Evolutionary conservation across 2,329 filamentous ascomycete genomes (phyloP).

Genomic region (Sphaerulina populicola): DNA sequence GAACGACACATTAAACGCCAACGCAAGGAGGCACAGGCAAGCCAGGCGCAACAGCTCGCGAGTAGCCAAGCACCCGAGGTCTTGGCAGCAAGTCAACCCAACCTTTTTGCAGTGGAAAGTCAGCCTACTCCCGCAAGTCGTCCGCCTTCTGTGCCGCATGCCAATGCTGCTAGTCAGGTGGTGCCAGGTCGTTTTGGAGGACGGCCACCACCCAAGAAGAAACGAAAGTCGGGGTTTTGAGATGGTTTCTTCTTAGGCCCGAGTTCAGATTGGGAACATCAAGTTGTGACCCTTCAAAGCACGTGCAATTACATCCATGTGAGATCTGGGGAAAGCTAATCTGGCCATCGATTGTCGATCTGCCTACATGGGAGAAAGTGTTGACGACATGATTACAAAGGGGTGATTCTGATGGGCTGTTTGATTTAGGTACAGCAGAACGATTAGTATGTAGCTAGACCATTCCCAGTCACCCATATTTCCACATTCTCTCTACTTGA

Average conservation of each 20-base stretch:
- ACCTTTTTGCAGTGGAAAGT: conserved; percentile 5
- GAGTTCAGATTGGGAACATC: too few species aligned
- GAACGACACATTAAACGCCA: conserved; percentile 37
- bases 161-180: conserved; percentile 29
- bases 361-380: conserved; percentile 13
- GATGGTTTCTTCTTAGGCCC: too few species aligned
- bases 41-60: conserved; percentile 20
- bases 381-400: conserved; percentile 20
- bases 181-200: conserved; percentile 29
- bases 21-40: conserved; percentile 32
- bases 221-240: conserved; percentile 36
- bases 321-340: conserved; percentile 9
- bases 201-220: conserved; percentile 35
- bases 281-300: neutral
- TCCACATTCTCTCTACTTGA: neutral
- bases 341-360: conserved; percentile 5
- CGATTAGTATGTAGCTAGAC: too few species aligned
- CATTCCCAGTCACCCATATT: neutral
- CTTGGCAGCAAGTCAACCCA: conserved; percentile 27
- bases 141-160: conserved; percentile 14
- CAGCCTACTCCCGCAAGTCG: conserved; percentile 20
- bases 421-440: conserved; percentile 7
- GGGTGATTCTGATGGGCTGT: neutral
- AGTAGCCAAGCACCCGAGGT: conserved; percentile 29
- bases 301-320: neutral